Evolutionary conservation across 1,284 basidiomycete species (phyloP), one percentile per base, ranked within the genome.

Genomic region (Sphagnurus paluster): DNA sequence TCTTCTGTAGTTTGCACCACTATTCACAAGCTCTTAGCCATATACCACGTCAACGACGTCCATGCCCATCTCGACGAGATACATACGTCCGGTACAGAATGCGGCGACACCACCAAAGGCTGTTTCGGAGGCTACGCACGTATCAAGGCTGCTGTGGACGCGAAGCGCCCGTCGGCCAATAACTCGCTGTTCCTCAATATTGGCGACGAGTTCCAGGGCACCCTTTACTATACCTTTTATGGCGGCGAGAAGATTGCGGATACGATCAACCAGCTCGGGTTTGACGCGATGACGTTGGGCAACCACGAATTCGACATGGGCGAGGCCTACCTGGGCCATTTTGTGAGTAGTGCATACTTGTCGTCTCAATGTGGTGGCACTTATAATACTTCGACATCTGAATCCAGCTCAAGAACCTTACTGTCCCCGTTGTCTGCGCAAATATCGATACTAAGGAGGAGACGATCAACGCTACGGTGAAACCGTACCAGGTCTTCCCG

Each of bases 11-110:
- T 32, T 23, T 8, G 14, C 6, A 11, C 1, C 6, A 16, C 14
- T 7, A 3, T 33, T 30, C 2, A 30, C 28, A 3, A 7, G 30
- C 2, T 16, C 35, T 36, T 2, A 48, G 46, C 46, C 32, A 16
- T 48, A 13, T 48, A 39, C 37, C 41, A 48, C 20, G 46, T 48
- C n/a, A 48, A 48, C 40, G 46, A 48, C 26, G 34, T 48, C n/a
- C 46, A 48, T 33, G 46, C 46, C 13, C 46, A 48, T 19, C 46
- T 48, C 7, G 40, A 48, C 23, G 46, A 48, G 14, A 48, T 48
- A 14, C 39, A 39, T 19, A 39, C 41, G 13, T 25, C 46, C 4
- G 46, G 46, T 23, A 30, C 26, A 6, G 46, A 44, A 32, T 48
- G 41, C 23, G 29, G 30, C 21, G 39, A 43, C 19, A 13, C 36